Evolutionary conservation across 352 stramenopile species (phyloP).

Genomic region (Phytophthora pisi): DNA sequence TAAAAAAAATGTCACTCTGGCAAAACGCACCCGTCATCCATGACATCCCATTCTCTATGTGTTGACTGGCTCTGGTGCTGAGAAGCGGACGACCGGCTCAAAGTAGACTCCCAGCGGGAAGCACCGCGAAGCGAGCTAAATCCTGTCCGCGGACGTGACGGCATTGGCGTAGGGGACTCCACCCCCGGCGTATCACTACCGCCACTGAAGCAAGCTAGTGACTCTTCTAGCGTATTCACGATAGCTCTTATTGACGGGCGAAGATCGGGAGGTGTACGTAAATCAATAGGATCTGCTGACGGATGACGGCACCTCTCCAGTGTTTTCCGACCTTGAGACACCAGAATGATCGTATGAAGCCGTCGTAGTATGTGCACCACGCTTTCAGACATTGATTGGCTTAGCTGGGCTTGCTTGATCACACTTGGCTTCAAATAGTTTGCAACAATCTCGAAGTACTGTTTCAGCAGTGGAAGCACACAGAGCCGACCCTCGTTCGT

Average conservation of each 20-base stretch:
- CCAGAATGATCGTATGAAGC: conserved; percentile 67
- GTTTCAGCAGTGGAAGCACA: conserved; percentile 46
- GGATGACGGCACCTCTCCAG: conserved; percentile 53
- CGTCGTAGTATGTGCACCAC: conserved; percentile 47
- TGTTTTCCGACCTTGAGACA: conserved; percentile 57
- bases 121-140: conserved; percentile 23
- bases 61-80: conserved; percentile 17
- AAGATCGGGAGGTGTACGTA: conserved; percentile 63
- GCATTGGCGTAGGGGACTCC: conserved; percentile 2
- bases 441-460: conserved; percentile 55
- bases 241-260: conserved; percentile 61
- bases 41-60: conserved; percentile 39
- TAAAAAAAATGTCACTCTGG: not conserved
- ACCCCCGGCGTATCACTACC: conserved; percentile 3
- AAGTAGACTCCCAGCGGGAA: conserved; percentile 31
- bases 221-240: conserved; percentile 47
- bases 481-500: conserved; percentile 12
- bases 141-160: conserved; percentile 19
- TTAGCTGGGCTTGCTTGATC: conserved; percentile 46
- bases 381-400: conserved; percentile 39
- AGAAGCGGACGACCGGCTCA: conserved; percentile 6
- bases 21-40: conserved; percentile 48
- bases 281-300: conserved; percentile 61
- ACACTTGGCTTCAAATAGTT: conserved; percentile 49
- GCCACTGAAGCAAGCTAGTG: conserved; percentile 26